Base-by-base conservation (phyloP, 331 rosid genomes). In the Malus hybrid region DNA sequence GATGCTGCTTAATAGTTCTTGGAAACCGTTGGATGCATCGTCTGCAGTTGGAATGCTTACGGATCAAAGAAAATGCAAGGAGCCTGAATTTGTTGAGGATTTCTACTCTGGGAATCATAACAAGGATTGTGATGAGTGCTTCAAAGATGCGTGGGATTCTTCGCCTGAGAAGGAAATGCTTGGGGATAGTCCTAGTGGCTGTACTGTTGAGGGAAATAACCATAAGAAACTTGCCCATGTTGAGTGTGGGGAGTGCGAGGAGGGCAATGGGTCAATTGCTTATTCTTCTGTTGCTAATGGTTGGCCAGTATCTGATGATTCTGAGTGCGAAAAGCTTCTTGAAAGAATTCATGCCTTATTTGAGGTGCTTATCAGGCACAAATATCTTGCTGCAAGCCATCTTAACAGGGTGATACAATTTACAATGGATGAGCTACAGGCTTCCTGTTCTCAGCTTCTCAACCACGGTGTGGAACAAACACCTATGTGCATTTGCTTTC, bases 281-380 rank as follows among this genome's bases (percentile, higher is more conserved):
- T 70, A 80, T 83, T 87, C 86, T 89, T 86, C 87, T 80, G 65
- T 76, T 69, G 32, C 73, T 74, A 89, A 84, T 75, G 73, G 85
- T 80, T 94, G 96, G 96, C 99, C 96, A 10, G 77, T 88, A 66
- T 86, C 97, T 52, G 93, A 92, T 80, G 97, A 95, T 62, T 48
- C 83, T 18, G 99, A 95, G 85, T 86, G 99, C 2, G 79, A 84
- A 71, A 87, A 86, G 73, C 96, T 90, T 77, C 93, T 95, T 33
- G 97, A 90, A 82, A 92, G 85, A 88, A 89, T 95, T 78, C 96
- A 79, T 76, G 88, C 67, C 52, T 70, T 61, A 57, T 90, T 92
- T 73, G 97, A 90, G 89, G 78, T 83, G 78, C 97, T 95, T 78
- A 86, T 90, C 75, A 78, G 84, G 76, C 85, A 92, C 79, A 92